Conservation (phyloP, 2,329 filamentous ascomycete species). For the Sphaerulina vaccinii region DNA sequence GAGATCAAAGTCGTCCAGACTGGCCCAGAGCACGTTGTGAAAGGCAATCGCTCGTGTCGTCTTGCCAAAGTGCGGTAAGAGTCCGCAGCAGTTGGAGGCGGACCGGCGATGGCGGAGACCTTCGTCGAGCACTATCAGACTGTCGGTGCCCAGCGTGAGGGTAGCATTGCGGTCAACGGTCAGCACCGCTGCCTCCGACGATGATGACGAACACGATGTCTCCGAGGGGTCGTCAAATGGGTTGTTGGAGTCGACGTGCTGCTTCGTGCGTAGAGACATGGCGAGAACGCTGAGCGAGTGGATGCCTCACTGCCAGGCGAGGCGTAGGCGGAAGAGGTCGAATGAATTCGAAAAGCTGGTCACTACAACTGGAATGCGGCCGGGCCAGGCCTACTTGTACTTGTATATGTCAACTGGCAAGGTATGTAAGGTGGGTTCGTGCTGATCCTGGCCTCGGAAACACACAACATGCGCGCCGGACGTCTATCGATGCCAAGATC, state of each 20-base stretch:
- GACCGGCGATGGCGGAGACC: conserved; percentile 49
- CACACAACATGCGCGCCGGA: background rate
- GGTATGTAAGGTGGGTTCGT: background rate
- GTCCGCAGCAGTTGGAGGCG: conserved; percentile 56
- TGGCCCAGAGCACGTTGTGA: conserved; percentile 82
- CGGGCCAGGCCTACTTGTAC: too few species aligned
- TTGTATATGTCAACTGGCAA: too few species aligned
- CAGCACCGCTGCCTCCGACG: conserved; percentile 25
- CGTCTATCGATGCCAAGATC: background rate
- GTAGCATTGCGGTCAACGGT: conserved; percentile 58
- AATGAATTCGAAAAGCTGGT: too few species aligned
- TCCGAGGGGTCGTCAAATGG: conserved; percentile 35
- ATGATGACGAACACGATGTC: conserved; percentile 7
- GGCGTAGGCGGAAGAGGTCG: too few species aligned
- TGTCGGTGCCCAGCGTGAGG: conserved; percentile 60
- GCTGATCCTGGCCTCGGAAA: background rate
- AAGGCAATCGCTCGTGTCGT: conserved; percentile 65
- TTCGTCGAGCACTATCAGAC: conserved; percentile 61
- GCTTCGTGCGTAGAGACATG: background rate
- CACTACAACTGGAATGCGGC: too few species aligned
- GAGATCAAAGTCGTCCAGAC: conserved; percentile 59
- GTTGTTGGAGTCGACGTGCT: conserved; percentile 20
- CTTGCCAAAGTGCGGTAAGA: conserved; percentile 48
- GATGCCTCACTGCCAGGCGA: conserved; percentile 24
- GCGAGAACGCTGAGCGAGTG: conserved; percentile 29